phyloP scores from a whole-genome alignment of 78 protist genomes.

The Dictyostelium brefeldianum region DNA sequence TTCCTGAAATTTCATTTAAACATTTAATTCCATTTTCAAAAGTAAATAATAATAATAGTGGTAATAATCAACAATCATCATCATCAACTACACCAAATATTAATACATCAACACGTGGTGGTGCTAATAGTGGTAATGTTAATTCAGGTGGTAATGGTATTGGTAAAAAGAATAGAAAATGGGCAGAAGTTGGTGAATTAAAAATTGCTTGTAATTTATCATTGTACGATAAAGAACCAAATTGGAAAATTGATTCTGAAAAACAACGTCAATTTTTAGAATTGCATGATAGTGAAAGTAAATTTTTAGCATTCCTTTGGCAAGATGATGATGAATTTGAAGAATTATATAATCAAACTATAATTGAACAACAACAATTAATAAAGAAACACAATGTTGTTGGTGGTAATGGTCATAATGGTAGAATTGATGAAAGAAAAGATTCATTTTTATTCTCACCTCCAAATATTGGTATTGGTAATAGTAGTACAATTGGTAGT shows the following conservation, averaged over 20 bases:
- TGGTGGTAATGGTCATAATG: background rate
- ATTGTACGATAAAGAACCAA: slow-evolving; percentile 60
- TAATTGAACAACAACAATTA: slow-evolving; percentile 25
- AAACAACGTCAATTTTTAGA: slow-evolving; percentile 53
- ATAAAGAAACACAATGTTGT: background rate
- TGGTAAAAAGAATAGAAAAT: slow-evolving; percentile 29
- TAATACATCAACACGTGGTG: background rate
- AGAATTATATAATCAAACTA: slow-evolving; percentile 2
- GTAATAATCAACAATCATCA: background rate
- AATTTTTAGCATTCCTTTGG: slow-evolving; percentile 67
- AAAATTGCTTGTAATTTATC: slow-evolving; percentile 26
- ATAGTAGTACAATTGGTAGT: background rate
- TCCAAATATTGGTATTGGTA: background rate
- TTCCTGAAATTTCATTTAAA: slow-evolving; percentile 77
- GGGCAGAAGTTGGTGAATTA: slow-evolving; percentile 80
- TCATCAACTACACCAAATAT: background rate
- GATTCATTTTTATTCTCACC: slow-evolving; percentile 21
- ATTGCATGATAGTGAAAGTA: slow-evolving; percentile 45
- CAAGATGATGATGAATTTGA: slow-evolving; percentile 25
- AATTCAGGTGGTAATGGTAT: background rate
- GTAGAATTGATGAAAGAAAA: background rate
- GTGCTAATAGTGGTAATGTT: slow-evolving; percentile 3
- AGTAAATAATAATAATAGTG: background rate
- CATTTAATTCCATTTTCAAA: slow-evolving; percentile 45
- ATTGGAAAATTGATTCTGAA: slow-evolving; percentile 65